Evolutionary conservation across 306 rosid species (phyloP), one percentile per base, ranked within the genome.

Genomic region (Trifolium repens): DNA sequence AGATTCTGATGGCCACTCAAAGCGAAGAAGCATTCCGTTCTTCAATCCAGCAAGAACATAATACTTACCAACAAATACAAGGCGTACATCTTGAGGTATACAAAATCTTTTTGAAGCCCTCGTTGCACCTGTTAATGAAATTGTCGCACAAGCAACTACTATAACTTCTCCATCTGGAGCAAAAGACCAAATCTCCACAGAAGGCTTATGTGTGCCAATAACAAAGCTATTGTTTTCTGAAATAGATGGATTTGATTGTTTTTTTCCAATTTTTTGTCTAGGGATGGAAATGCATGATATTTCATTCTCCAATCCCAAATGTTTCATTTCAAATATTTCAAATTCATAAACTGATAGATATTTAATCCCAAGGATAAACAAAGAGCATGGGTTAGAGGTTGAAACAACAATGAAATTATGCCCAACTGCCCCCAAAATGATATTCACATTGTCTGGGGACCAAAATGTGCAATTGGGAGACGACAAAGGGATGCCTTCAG

Each of bases 1-100:
- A 26, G 64, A 74, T 50, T 84, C 87, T 34, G 79, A 83, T 5
- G 96, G 97, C 93, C 96, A 93, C 79, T 91, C 97, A 75, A 93
- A 93, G 46, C 98, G 92, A 81, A 93, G 96, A 50, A 93, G 85
- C 96, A 93, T 89, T 67, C 96, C 98, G 78, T 91, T 93, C 89
- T 96, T 88, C 84, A 93, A 82, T 47, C 98, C 98, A 66, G 91
- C 87, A 71, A 93, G 91, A 69, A 93, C 78, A 84, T 93, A 93
- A 67, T 80, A 82, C 80, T 84, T 86, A 66, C 86, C 92, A 77
- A 87, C 93, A 70, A 67, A 85, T 73, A 93, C 97, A 85, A 93
- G 93, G 75, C 88, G 80, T 70, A 89, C 98, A 74, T 91, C 97
- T 83, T 91, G 93, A 82, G 96, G 98, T 73, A 93, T 83, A 84